A percentile compares a stretch with the other conserved stretches of the same genome.
Evolutionary conservation across 371 early-diverging fungal genomes (phyloP).

Genomic region (Mucor plumbeus): DNA sequence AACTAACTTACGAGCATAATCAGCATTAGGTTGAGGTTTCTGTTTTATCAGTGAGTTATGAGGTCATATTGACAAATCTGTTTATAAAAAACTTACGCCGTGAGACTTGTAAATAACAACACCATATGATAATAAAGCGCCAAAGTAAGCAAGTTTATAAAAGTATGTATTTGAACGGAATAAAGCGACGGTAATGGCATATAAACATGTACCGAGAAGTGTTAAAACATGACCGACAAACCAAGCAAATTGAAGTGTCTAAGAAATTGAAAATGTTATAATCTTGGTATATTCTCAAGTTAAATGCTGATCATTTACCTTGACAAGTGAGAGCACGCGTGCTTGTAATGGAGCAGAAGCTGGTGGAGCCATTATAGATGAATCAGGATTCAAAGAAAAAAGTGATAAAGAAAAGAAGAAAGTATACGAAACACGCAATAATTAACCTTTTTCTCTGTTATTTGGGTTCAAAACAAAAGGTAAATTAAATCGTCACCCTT

Average conservation of each 20-base stretch:
- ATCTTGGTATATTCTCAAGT: neutral
- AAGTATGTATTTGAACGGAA: constrained; percentile 37
- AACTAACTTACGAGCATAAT: constrained; percentile 71
- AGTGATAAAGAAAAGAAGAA: constrained; percentile 18
- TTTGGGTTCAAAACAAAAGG: neutral
- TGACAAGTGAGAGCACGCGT: constrained; percentile 27
- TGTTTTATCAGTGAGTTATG: constrained; percentile 29
- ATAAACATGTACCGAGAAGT: constrained; percentile 40
- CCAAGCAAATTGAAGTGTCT: constrained; percentile 72
- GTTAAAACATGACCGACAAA: constrained; percentile 53
- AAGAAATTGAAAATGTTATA: too few relatives aligned
- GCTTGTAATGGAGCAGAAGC: constrained; percentile 31
- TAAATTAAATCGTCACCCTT: neutral
- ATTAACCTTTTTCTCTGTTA: neutral
- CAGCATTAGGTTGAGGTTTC: constrained; percentile 66
- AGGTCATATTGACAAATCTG: constrained; percentile 21
- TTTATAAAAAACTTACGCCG: constrained; percentile 62
- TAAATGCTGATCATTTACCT: constrained; percentile 15
- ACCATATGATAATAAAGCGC: constrained; percentile 80
- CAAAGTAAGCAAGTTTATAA: constrained; percentile 71
- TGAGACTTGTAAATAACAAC: constrained; percentile 89
- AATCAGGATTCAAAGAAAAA: constrained; percentile 1
- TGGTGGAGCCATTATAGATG: constrained; percentile 30
- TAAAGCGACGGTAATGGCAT: constrained; percentile 37
- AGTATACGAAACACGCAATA: constrained; percentile 9